These are phyloP conservation scores for Leishmania lainsoni DNA, from an alignment of 208 protist genomes.

Conservation along the genomic window DNA sequence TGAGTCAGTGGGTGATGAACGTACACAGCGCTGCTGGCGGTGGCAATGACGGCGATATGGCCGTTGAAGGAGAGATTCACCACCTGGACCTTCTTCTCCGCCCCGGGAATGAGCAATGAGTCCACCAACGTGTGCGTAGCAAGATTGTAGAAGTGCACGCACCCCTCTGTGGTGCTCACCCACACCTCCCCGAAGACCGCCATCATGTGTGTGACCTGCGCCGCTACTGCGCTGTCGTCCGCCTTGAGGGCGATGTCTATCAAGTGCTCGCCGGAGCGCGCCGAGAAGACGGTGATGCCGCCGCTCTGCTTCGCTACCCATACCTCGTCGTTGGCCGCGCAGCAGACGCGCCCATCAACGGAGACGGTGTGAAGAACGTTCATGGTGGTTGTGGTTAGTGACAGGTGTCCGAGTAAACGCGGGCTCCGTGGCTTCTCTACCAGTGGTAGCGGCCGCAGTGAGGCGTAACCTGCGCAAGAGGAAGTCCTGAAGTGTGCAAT, in stretches of 20 bases:
- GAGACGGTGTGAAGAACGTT: constrained; percentile 20
- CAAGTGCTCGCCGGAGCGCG: constrained; percentile 24
- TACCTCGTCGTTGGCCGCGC: constrained; percentile 31
- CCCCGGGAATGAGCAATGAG: constrained; percentile 34
- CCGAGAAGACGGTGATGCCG: constrained; percentile 52
- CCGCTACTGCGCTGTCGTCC: constrained; percentile 12
- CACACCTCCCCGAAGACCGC: constrained; percentile 70
- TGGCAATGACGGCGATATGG: constrained; percentile 43
- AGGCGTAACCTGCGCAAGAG: not conserved
- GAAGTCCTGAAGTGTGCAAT: not conserved
- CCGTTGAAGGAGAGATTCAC: constrained; percentile 66
- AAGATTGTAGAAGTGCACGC: constrained; percentile 50
- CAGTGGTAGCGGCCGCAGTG: not conserved
- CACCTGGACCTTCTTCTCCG: constrained; percentile 46
- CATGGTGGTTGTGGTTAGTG: constrained; percentile 7
- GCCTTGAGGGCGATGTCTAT: constrained; percentile 30
- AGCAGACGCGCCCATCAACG: constrained; percentile 53
- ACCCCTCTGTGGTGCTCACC: constrained; percentile 45
- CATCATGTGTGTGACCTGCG: constrained; percentile 41
- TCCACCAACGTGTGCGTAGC: constrained; percentile 16
- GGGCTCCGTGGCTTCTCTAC: no score
- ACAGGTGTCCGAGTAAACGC: not conserved
- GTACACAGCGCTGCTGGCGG: constrained; percentile 51
- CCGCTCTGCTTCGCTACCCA: constrained; percentile 72
- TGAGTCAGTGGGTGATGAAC: constrained; percentile 51